Evolutionary conservation across 1,284 basidiomycete genomes (phyloP), one percentile per base, ranked within the genome.

Genomic region (Apiotrichum laibachii): DNA sequence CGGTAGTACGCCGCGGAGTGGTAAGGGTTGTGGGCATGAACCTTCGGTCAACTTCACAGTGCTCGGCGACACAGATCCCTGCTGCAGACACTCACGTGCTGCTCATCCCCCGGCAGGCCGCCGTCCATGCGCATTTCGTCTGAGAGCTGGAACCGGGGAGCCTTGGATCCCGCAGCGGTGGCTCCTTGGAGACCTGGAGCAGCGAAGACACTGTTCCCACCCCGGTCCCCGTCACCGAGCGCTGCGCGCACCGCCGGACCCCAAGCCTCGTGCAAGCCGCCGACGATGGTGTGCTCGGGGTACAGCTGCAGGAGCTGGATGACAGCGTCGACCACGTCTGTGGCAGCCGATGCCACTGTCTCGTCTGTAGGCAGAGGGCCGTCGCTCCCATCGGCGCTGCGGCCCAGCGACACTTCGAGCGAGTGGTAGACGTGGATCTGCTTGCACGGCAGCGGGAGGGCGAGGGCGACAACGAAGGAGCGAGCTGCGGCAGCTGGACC

Each of bases 361-460:
- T 53, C 61, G 1, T 19, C 18, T 6, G 52, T 18, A 0, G 22
- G 13, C 2, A 40, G 42, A 4, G 2, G 9, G 16, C 18, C 42
- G 42, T n/a, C 42, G 16, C 18, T 10, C 4, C 26, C 3, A 10
- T 40, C 4, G 7, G 18, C 12, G 12, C 34, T 19, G n/a, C 16
- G 4, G 10, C 16, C 8, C 18, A 19, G 15, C 40, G 15, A 7
- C 5, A 9, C 40, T 15, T 70, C 64, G 21, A 59, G 21, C 5
- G 64, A 60, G 58, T 62, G 64, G 54, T 54, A 68, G 5, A 67
- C n/a, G 12, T 68, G 60, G 15, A 60, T 50, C 39, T 69, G 68
- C 47, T 50, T 37, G 18, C 55, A 48, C 0, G 67, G 61, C 12
- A 45, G 21, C 0, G 57, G 62, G 1, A 69, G 60, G 3, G 56